Conservation (phyloP, 2,329 filamentous ascomycete species). For the Esteya vermicola region DNA sequence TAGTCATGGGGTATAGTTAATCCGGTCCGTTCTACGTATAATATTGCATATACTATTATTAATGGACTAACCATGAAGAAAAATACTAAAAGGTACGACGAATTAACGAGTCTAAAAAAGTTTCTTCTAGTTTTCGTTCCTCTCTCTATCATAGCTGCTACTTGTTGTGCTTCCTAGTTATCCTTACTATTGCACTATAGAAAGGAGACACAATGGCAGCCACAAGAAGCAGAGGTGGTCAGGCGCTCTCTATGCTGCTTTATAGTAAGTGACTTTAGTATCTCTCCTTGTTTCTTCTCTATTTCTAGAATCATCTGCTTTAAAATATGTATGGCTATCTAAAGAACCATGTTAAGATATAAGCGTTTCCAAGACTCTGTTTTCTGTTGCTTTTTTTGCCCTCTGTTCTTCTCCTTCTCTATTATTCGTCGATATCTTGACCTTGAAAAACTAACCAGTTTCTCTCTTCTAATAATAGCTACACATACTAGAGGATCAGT, state of each 20-base stretch:
- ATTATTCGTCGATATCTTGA: too few species aligned
- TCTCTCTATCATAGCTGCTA: neutral
- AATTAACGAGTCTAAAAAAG: too few species aligned
- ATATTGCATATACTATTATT: too few species aligned
- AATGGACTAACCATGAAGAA: too few species aligned
- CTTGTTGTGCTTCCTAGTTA: neutral
- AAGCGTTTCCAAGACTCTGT: neutral
- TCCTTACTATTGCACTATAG: neutral
- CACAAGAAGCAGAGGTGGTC: conserved; percentile 42
- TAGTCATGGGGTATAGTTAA: too few species aligned
- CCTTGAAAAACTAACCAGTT: neutral
- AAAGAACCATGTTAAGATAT: too few species aligned
- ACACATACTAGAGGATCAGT: conserved; percentile 4
- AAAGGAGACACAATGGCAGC: conserved; percentile 35
- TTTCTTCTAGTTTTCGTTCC: conserved; percentile 8
- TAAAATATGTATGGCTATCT: too few species aligned
- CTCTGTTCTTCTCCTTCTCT: too few species aligned
- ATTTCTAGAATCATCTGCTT: too few species aligned
- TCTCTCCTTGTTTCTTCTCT: neutral
- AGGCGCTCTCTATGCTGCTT: conserved; percentile 32
- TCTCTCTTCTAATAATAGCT: neutral
- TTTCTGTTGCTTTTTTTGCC: conserved; percentile 1
- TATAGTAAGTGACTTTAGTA: conserved; percentile 23
- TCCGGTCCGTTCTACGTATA: too few species aligned
- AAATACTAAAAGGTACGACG: too few species aligned